These are phyloP conservation scores for Pythium vanterpoolii DNA, from an alignment of 352 stramenopile species.

Conservation along the genomic window DNA sequence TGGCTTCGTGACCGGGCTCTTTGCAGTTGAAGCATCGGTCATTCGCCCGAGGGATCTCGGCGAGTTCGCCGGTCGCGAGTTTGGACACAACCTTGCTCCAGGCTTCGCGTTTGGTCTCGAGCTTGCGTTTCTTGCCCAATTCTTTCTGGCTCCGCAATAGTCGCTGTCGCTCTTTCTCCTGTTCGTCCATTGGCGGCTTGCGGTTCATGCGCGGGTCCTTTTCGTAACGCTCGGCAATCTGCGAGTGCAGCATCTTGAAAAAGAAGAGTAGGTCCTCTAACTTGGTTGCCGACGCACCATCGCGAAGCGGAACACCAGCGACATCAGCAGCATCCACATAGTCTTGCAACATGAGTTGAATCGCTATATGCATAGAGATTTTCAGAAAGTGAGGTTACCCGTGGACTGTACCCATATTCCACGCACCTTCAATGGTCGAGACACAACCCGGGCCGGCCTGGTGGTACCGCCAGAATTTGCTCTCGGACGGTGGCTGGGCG, in stretches of 20 bases:
- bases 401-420: neutral
- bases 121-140: constrained; percentile 62
- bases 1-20: constrained; percentile 71
- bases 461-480: constrained; percentile 89
- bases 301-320: constrained; percentile 30
- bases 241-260: constrained; percentile 71
- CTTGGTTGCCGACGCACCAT: constrained; percentile 32
- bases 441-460: constrained; percentile 79
- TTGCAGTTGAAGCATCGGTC: constrained; percentile 87
- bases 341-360: constrained; percentile 81
- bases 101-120: constrained; percentile 59
- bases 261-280: constrained; percentile 78
- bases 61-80: constrained; percentile 43
- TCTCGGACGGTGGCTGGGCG: constrained; percentile 65
- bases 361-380: constrained; percentile 33
- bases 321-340: constrained; percentile 46
- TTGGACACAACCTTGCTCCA: constrained; percentile 52
- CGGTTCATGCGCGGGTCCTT: constrained; percentile 39
- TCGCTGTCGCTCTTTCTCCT: constrained; percentile 77
- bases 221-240: constrained; percentile 66
- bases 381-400: neutral
- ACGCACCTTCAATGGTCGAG: constrained; percentile 88
- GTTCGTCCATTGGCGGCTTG: constrained; percentile 77
- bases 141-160: constrained; percentile 76
- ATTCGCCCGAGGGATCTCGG: constrained; percentile 36